Percentiles rank a stretch among this genome's conserved stretches.
Conservation (phyloP, 495 filamentous ascomycete species). For the Aspergillus hancockii region DNA sequence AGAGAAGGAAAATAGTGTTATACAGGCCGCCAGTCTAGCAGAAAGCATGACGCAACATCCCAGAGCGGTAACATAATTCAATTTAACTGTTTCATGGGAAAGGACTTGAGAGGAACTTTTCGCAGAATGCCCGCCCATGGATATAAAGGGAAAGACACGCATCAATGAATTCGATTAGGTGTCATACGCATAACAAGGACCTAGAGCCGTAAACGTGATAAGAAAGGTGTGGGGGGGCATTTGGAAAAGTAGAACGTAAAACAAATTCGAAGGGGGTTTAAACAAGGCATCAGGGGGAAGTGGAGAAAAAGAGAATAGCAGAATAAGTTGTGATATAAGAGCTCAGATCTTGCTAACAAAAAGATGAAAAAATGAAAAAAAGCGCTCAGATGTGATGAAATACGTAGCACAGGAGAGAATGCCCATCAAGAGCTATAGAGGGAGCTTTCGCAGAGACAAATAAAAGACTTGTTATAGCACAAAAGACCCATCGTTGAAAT, state of each 20-base stretch:
- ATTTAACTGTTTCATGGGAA: slow-evolving; percentile 45
- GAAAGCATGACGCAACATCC: slow-evolving; percentile 36
- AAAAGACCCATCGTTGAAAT: slow-evolving; percentile 48
- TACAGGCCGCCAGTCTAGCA: slow-evolving; percentile 38
- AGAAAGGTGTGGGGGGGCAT: slow-evolving; percentile 21
- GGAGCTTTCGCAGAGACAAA: slow-evolving; percentile 40
- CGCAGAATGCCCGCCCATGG: slow-evolving; percentile 53
- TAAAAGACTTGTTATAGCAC: slow-evolving; percentile 46
- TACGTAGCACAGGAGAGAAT: slow-evolving; percentile 46
- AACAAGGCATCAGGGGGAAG: slow-evolving; percentile 10
- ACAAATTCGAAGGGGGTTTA: slow-evolving; percentile 16
- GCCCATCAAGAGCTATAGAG: slow-evolving; percentile 51
- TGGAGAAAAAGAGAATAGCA: slow-evolving; percentile 16
- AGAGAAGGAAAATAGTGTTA: slow-evolving; percentile 29
- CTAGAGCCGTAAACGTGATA: slow-evolving; percentile 28
- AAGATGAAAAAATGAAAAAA: slow-evolving; percentile 21
- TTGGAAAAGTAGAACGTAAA: slow-evolving; percentile 19
- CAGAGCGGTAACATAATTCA: slow-evolving; percentile 42
- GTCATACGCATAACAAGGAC: slow-evolving; percentile 42
- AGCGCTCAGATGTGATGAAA: slow-evolving; percentile 51
- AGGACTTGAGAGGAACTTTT: slow-evolving; percentile 45
- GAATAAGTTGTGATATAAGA: slow-evolving; percentile 19
- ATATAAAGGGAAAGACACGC: slow-evolving; percentile 41
- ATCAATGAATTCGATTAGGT: slow-evolving; percentile 36
- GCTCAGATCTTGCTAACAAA: slow-evolving; percentile 46